Evolutionary conservation across 2,329 filamentous ascomycete species (phyloP), one percentile per base, ranked within the genome.

Genomic region (Lachnellula occidentalis): DNA sequence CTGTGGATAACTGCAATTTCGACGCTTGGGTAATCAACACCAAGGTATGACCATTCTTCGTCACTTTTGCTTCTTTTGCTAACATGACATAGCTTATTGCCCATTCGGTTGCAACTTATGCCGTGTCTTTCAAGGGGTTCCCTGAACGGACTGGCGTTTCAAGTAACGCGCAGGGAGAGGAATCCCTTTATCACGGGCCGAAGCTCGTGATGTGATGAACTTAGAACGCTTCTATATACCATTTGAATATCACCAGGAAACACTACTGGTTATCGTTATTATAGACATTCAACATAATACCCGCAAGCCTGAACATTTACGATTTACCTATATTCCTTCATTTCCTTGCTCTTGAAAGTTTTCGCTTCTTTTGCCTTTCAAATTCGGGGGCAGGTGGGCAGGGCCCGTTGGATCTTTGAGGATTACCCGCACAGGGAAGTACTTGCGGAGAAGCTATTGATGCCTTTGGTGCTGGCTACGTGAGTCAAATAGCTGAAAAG

Each of bases 21-120:
- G 80, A 76, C 2, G 80, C 81, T 1, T 85, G 79, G 80, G 75
- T 81, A 61, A 59, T 79, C 37, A 83, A 83, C 69, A 80, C 80
- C 12, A 81, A 80, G 74, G 78, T 80, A 55, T 51, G 34, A 24
- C 17, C 17, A 12, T 34, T 22, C 41, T 31, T 14, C 19, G 7
- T 21, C 21, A 31, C 34, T 11, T 5, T 2, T 34, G 27, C 3
- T 9, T 41, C 27, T 15, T 34, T 21, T 56, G 17, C 34, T 31
- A 54, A 64, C 14, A 27, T 24, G n/a, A 9, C 48, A 3, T 51
- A 81, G 79, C 73, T 85, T 36, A 85, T 91, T 61, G 86, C 87
- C 2, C 84, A 88, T 70, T 84, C 83, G 1, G 81, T 89, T n/a
- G 87, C 85, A 1, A 85, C 82, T 0, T 90, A 82, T 63, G 86